Evolutionary conservation across 768 basidiomycete genomes (phyloP).

Genomic region (Lactarius vividus): DNA sequence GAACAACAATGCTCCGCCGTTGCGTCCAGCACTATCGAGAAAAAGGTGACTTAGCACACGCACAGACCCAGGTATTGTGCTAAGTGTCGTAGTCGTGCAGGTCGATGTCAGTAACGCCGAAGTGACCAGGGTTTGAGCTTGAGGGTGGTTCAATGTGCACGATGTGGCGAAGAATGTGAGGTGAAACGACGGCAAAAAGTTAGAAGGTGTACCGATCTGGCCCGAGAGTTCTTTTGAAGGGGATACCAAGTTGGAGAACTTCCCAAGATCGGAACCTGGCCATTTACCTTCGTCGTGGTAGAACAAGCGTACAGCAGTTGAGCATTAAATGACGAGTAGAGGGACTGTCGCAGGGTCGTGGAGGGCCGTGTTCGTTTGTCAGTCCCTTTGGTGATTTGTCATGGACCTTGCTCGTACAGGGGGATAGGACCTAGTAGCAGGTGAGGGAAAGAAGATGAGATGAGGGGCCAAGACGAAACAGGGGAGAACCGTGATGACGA

Average conservation of each 20-base stretch:
- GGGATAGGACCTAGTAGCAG: conserved; percentile 34
- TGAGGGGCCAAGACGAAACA: conserved; percentile 17
- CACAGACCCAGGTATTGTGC: conserved; percentile 58
- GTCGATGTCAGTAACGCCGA: conserved; percentile 64
- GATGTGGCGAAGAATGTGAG: conserved; percentile 60
- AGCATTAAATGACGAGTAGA: conserved; percentile 73
- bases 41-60: conserved; percentile 40
- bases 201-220: conserved; percentile 55
- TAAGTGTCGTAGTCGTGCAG: conserved; percentile 41
- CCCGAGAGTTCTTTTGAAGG: conserved; percentile 47
- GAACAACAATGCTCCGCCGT: background rate
- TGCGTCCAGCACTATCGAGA: background rate
- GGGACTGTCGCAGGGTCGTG: conserved; percentile 64
- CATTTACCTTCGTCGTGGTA: background rate
- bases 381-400: conserved; percentile 52
- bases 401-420: conserved; percentile 48
- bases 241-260: conserved; percentile 57
- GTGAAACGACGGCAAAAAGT: conserved; percentile 67
- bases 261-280: conserved; percentile 25
- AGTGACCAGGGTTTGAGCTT: conserved; percentile 44
- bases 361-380: conserved; percentile 53
- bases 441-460: too few relatives aligned
- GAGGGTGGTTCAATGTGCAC: conserved; percentile 58
- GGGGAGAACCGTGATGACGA: conserved; percentile 8
- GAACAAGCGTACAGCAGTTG: conserved; percentile 58